Percentiles rank a stretch among this genome's conserved stretches.
These are phyloP conservation scores for Scheffersomyces ergatensis DNA, from an alignment of 805 yeast species.

Conservation along the genomic window DNA sequence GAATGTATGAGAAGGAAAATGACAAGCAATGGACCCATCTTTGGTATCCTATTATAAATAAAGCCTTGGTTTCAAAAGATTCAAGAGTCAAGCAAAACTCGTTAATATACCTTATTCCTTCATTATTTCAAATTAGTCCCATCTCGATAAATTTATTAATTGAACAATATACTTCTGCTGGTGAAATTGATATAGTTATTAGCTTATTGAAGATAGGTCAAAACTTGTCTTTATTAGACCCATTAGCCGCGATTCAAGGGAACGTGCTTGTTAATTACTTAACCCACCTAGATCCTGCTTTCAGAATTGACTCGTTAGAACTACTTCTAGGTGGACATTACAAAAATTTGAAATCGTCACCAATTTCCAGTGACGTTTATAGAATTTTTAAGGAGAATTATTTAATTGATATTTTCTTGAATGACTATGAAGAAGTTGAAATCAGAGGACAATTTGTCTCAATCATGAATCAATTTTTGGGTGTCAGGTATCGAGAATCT, in stretches of 20 bases:
- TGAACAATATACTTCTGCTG: slow-evolving; percentile 19
- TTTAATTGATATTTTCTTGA: slow-evolving; percentile 47
- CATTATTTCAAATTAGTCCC: slow-evolving; percentile 53
- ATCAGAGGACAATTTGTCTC: slow-evolving; percentile 66
- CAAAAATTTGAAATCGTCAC: slow-evolving; percentile 49
- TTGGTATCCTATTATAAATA: slow-evolving; percentile 47
- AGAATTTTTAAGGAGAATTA: slow-evolving; percentile 37
- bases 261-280: slow-evolving; percentile 27
- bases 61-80: slow-evolving; percentile 24
- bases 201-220: slow-evolving; percentile 65
- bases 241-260: slow-evolving; percentile 4
- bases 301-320: slow-evolving; percentile 57
- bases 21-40: slow-evolving; percentile 44
- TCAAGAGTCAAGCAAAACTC: slow-evolving; percentile 42
- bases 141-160: slow-evolving; percentile 20
- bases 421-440: slow-evolving; percentile 63
- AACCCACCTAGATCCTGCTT: slow-evolving; percentile 38
- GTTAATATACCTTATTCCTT: slow-evolving; percentile 60
- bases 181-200: slow-evolving; percentile 41
- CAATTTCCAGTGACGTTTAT: slow-evolving; percentile 47
- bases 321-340: slow-evolving; percentile 55
- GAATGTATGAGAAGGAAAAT: slow-evolving; percentile 21
- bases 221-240: slow-evolving; percentile 31
- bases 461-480: slow-evolving; percentile 56
- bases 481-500: slow-evolving; percentile 63